Evolutionary conservation across 768 basidiomycete genomes (phyloP).

Genomic region (Leccinum subtestaceum): DNA sequence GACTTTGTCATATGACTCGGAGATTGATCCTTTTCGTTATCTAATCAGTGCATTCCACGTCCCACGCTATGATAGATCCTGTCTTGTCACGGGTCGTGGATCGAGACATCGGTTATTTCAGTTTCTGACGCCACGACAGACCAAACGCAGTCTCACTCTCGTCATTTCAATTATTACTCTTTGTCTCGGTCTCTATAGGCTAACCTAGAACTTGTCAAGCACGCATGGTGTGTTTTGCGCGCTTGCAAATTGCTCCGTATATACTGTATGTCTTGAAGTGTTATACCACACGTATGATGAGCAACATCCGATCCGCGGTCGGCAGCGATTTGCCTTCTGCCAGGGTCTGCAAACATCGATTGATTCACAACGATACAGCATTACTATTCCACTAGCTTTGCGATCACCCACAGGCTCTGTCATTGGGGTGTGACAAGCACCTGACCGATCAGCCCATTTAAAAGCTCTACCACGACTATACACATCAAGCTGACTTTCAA

Average conservation of each 20-base stretch:
- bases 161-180: not conserved
- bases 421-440: too few relatives aligned
- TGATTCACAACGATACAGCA: too few relatives aligned
- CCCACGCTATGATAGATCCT: not conserved
- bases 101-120: not conserved
- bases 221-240: not conserved
- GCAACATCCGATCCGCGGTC: not conserved
- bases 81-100: not conserved
- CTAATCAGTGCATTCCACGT: not conserved
- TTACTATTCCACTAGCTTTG: too few relatives aligned
- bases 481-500: too few relatives aligned
- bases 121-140: not conserved
- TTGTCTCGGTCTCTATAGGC: not conserved
- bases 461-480: too few relatives aligned
- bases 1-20: not conserved
- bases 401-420: too few relatives aligned
- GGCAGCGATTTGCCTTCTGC: too few relatives aligned
- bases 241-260: too few relatives aligned
- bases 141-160: not conserved
- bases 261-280: too few relatives aligned
- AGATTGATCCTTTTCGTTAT: not conserved
- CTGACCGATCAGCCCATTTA: too few relatives aligned
- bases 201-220: not conserved
- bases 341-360: too few relatives aligned
- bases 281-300: not conserved